Base-by-base conservation (phyloP, 345 rosid genomes). In the Citropsis articulata region DNA sequence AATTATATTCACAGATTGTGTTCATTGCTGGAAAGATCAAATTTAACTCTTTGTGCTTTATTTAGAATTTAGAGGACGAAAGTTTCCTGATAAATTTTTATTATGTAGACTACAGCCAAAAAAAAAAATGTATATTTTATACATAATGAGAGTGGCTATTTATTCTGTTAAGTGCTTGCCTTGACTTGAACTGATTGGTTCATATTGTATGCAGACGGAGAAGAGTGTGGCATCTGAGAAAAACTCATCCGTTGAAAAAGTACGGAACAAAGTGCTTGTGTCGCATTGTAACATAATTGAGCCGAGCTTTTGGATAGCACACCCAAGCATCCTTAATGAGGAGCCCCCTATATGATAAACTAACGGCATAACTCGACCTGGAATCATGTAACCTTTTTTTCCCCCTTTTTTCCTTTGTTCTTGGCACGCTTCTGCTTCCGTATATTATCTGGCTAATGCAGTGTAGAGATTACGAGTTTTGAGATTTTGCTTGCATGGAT, bases 261-360 rank as follows among this genome's bases (percentile, higher is more conserved):
- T 19, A 63, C 21, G 40, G 57, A 82, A 77, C 28, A 83, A 79
- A 60, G 88, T 87, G 55, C 78, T 82, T 7, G 67, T 89, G 42
- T 82, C 87, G 12, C 89, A 88, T 77, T 86, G 91, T 72, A 88
- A 89, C 71, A 90, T 90, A 69, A 94, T 93, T 60, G 97, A 88
- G 74, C 81, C 50, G 9, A 76, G 85, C 82, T 93, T 93, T 67
- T 93, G 97, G 98, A 75, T 84, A 77, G 83, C 83, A 76, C 85
- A 90, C 82, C 84, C 88, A 22, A 72, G 77, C 75, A 86, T 94
- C 71, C 85, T 90, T 72, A 75, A 27, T 69, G 81, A 79, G 60
- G 66, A 79, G 77, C 61, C 3, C n/a, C 2, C 4, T 1, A 13
- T 21, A 48, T n/a, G 2, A 1, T 55, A 31, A 72, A 61, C 5